These are phyloP conservation scores for Sphaerulina populicola DNA, from an alignment of 2,329 filamentous ascomycete species.

Conservation along the genomic window DNA sequence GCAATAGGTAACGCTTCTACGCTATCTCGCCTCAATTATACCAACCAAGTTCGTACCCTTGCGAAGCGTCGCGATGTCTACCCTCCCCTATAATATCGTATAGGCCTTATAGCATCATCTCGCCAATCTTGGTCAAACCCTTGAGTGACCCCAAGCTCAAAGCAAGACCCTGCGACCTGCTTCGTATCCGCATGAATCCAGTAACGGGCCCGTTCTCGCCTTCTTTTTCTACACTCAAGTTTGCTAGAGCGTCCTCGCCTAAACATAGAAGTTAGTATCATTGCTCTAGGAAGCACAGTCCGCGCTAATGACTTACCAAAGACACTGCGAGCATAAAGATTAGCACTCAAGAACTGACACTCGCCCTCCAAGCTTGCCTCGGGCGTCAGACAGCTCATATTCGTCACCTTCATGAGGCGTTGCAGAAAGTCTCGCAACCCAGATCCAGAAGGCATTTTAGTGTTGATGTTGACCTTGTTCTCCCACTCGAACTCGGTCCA, in stretches of 20 bases:
- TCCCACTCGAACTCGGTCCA: conserved; percentile 99
- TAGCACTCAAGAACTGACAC: conserved; percentile 95
- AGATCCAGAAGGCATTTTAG: conserved; percentile 65
- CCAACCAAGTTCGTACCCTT: too few relatives aligned
- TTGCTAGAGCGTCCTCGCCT: conserved; percentile 98
- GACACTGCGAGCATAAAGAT: conserved; percentile 90
- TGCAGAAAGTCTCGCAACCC: conserved; percentile 83
- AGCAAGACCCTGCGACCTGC: conserved; percentile 88
- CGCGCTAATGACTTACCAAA: conserved; percentile 65
- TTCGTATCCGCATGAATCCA: conserved; percentile 95
- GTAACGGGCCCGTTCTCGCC: conserved; percentile 91
- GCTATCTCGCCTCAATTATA: too few relatives aligned
- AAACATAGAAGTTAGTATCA: conserved; percentile 17
- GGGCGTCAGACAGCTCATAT: conserved; percentile 96
- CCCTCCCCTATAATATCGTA: neutral
- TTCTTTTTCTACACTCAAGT: conserved; percentile 95
- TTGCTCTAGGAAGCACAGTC: neutral
- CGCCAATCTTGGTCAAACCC: conserved; percentile 67
- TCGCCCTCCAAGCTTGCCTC: conserved; percentile 95
- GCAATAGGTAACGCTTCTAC: too few relatives aligned
- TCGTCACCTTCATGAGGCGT: conserved; percentile 92
- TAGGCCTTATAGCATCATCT: conserved; percentile 19
- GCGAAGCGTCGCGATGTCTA: too few relatives aligned
- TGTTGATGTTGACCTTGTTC: conserved; percentile 99
- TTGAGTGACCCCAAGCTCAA: conserved; percentile 90